phyloP scores from a whole-genome alignment of 257 asterid genomes.

The Primulina tabacum region DNA sequence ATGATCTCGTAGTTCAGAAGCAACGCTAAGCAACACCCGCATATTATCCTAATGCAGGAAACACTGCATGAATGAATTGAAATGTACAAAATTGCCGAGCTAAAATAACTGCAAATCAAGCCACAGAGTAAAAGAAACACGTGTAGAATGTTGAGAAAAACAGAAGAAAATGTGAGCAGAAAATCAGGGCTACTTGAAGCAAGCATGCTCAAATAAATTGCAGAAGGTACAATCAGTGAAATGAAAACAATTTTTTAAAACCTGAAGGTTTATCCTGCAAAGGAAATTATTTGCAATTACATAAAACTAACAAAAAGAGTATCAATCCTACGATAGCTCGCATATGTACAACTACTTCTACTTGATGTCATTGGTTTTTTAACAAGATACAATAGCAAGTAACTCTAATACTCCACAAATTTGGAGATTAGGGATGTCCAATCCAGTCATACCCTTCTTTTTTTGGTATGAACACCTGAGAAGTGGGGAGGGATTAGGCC shows the following conservation, averaged over 20 bases:
- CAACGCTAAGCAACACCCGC: constrained; percentile 61
- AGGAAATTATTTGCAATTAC: background rate
- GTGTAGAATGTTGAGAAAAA: constrained; percentile 4
- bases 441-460: no score
- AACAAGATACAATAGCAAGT: no score
- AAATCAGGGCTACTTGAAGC: background rate
- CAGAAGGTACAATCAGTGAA: background rate
- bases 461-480: background rate
- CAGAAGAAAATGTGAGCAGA: background rate
- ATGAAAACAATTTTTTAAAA: background rate
- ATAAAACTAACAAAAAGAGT: background rate
- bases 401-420: no score
- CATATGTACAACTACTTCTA: no score
- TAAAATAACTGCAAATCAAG: background rate
- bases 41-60: constrained; percentile 65
- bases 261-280: background rate
- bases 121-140: background rate
- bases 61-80: constrained; percentile 25
- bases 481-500: background rate
- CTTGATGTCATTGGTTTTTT: no score
- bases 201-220: background rate
- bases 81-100: constrained; percentile 14
- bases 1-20: constrained; percentile 65
- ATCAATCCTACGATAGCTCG: background rate
- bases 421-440: no score